A percentile compares a stretch with the other conserved stretches of the same genome.
phyloP scores from a whole-genome alignment of 2,329 filamentous ascomycete species.

The Cordyceps fumosorosea region DNA sequence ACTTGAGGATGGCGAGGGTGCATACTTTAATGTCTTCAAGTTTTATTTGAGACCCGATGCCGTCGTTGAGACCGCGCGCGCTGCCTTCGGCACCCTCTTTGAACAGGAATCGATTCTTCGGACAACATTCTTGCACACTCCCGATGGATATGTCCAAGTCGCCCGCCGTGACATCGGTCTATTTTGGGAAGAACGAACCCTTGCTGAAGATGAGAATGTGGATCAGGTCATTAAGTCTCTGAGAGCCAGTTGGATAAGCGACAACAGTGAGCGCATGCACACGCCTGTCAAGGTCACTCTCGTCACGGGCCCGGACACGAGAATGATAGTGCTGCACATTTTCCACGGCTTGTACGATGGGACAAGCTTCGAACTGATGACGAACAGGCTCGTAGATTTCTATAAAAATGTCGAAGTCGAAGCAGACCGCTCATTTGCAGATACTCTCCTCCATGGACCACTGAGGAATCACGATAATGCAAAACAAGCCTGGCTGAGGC shows the following conservation, averaged over 20 bases:
- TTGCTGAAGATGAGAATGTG: conserved; percentile 24
- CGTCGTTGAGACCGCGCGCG: conserved; percentile 40
- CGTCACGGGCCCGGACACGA: conserved; percentile 22
- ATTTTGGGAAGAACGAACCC: conserved; percentile 36
- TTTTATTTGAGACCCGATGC: conserved; percentile 45
- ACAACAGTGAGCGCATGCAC: conserved; percentile 42
- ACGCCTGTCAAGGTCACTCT: conserved; percentile 47
- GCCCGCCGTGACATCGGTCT: conserved; percentile 41
- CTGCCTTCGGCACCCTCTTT: conserved; percentile 53
- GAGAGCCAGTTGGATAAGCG: conserved; percentile 45
- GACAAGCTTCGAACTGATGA: conserved; percentile 63
- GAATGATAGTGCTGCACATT: conserved; percentile 55
- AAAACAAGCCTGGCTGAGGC: conserved; percentile 59
- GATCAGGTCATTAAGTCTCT: conserved; percentile 27
- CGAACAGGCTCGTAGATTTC: conserved; percentile 44
- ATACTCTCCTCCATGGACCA: conserved; percentile 64
- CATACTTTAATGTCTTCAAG: conserved; percentile 74
- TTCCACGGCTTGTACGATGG: conserved; percentile 90
- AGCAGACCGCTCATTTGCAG: conserved; percentile 52
- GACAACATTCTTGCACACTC: conserved; percentile 64
- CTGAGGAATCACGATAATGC: conserved; percentile 39
- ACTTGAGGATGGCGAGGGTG: conserved; percentile 41
- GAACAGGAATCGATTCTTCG: conserved; percentile 57
- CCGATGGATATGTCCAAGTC: conserved; percentile 71
- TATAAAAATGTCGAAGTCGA: conserved; percentile 18